These are phyloP conservation scores for Nosema muscidifuracis DNA, from an alignment of 371 early-diverging fungal species.

Conservation along the genomic window DNA sequence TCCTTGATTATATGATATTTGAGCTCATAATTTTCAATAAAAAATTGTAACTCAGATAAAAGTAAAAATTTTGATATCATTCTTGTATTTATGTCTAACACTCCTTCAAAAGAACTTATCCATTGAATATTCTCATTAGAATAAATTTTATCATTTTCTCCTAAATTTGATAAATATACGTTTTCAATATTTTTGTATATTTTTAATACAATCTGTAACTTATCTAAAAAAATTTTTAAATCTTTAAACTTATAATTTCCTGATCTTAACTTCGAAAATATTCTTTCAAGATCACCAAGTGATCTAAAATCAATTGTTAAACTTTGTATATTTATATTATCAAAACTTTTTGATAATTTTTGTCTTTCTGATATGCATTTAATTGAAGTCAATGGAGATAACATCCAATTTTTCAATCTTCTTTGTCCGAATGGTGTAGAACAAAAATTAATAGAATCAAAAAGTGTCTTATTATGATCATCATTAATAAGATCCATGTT, in stretches of 20 bases:
- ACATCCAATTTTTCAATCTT: conserved; percentile 51
- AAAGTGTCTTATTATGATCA: conserved; percentile 74
- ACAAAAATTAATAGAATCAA: conserved; percentile 65
- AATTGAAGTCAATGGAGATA: conserved; percentile 42
- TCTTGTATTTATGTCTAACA: background rate
- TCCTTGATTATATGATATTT: conserved; percentile 19
- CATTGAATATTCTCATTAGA: background rate
- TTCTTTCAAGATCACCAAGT: conserved; percentile 82
- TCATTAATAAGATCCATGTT: conserved; percentile 83
- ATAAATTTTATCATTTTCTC: background rate
- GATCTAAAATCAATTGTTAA: conserved; percentile 56
- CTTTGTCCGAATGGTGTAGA: conserved; percentile 56
- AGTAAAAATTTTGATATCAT: background rate
- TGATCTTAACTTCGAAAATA: conserved; percentile 77
- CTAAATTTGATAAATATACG: background rate
- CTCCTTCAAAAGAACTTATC: background rate
- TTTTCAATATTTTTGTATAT: conserved; percentile 7
- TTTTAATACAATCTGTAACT: background rate
- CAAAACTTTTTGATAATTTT: conserved; percentile 75
- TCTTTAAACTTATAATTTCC: conserved; percentile 68
- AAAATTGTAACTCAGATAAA: background rate
- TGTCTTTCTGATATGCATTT: conserved; percentile 73
- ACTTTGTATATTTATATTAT: conserved; percentile 54
- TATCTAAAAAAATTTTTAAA: conserved; percentile 33
- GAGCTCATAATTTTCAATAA: background rate